Base-by-base conservation (phyloP, 495 filamentous ascomycete species). In the Collariella sp. region DNA sequence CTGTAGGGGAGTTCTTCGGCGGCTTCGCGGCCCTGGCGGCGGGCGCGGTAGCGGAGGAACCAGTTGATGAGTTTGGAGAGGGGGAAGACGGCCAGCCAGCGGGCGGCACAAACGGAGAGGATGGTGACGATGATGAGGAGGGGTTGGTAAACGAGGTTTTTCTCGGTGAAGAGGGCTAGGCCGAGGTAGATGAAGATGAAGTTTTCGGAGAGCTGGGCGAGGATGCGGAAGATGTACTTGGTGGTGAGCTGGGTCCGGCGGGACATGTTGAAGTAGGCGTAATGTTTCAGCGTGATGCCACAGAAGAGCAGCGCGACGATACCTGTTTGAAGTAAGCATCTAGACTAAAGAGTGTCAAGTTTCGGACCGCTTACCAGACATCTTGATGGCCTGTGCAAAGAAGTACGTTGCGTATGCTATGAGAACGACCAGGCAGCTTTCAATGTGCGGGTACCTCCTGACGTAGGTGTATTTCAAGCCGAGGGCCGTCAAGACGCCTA, bases 211-310 rank as follows among this genome's bases (percentile, higher is more conserved):
- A 98, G 74, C 68, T 97, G 94, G 5, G 94, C 88, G 54, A 94
- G 83, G 46, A 96, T 84, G 69, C 93, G 87, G 74, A 98, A 98
- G 23, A 96, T 79, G 72, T 95, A 98, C 68, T 98, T 98, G 50
- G 94, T 98, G 16, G 93, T 96, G 61, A 98, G 80, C 65, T 98
- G 93, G 19, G 94, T 96, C 40, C 93, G 85, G 40, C 93, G 85
- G 26, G 93, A 98, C 93, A 98, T 98, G 73, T 98, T 98, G 75
- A 96, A 96, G 74, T 98, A 98, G 39, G 93, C 93, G 63, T 98
- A 97, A 67, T 98, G 93, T 68, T 98, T 98, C 33, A 98, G 77
- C 7, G 93, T 96, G 55, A 98, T 98, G 29, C 93, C 93, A 68
- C 94, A 97, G 74, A 98, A 97, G 11, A 98, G 75, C 52, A 98